These are phyloP conservation scores for Cryptococcus floricola DNA, from an alignment of 1,284 basidiomycete species.

Conservation along the genomic window DNA sequence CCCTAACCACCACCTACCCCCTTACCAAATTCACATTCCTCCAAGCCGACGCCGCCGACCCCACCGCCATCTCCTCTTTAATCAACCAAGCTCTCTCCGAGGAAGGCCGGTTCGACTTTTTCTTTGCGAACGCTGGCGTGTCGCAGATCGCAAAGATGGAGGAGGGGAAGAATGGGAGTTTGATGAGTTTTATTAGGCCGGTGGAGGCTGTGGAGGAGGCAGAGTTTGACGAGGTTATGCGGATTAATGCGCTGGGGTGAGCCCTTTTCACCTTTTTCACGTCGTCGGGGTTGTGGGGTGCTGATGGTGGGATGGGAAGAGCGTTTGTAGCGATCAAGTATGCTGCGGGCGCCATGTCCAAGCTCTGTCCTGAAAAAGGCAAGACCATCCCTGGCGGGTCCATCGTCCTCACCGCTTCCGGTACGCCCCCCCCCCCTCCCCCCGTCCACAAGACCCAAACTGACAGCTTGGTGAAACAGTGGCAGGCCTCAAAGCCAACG, in stretches of 20 bases:
- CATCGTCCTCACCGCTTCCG: conserved; percentile 67
- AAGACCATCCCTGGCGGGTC: conserved; percentile 70
- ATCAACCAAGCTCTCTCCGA: conserved; percentile 72
- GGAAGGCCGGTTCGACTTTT: conserved; percentile 81
- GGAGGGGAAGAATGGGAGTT: neutral
- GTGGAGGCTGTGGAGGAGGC: conserved; percentile 52
- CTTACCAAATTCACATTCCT: conserved; percentile 39
- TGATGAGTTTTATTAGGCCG: neutral
- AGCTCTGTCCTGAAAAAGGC: conserved; percentile 60
- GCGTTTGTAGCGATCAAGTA: conserved; percentile 88
- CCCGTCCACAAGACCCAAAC: conserved; percentile 50
- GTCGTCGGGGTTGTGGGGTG: neutral
- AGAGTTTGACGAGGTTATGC: conserved; percentile 69
- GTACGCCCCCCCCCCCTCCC: neutral
- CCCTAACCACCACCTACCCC: conserved; percentile 65
- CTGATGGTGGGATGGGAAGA: conserved; percentile 48
- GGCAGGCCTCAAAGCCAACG: conserved; percentile 80
- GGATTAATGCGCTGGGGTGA: conserved; percentile 77
- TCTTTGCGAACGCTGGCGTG: conserved; percentile 76
- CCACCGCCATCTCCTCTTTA: conserved; percentile 63
- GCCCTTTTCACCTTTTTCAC: conserved; percentile 35
- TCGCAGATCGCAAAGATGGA: neutral
- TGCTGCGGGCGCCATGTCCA: conserved; percentile 74
- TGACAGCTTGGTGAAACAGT: conserved; percentile 50
- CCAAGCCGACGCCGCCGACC: conserved; percentile 78